Conservation (phyloP, 2,329 filamentous ascomycete genomes). For the Monosporascus sp. region DNA sequence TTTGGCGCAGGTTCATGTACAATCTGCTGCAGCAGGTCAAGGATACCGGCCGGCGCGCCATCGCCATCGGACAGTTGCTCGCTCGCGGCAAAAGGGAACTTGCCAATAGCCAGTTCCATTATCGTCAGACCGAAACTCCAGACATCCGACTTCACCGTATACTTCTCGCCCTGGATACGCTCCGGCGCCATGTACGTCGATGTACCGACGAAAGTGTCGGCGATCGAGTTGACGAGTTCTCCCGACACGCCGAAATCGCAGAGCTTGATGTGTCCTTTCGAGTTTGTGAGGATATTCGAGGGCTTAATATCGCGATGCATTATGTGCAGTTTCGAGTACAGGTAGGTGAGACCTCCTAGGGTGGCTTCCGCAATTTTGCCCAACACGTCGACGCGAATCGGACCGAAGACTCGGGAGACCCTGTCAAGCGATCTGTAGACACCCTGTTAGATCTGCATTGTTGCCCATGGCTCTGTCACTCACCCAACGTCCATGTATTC, state of each 20-base stretch:
- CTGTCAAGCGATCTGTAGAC: slow-evolving; percentile 74
- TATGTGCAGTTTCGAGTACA: slow-evolving; percentile 93
- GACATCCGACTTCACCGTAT: slow-evolving; percentile 97
- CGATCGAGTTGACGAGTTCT: slow-evolving; percentile 95
- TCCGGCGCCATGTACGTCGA: slow-evolving; percentile 99
- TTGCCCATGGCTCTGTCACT: slow-evolving; percentile 31
- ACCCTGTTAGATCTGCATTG: slow-evolving; percentile 17
- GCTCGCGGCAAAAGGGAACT: slow-evolving; percentile 85
- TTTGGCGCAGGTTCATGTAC: slow-evolving; percentile 92
- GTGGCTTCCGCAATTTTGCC: slow-evolving; percentile 98
- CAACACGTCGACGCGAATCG: slow-evolving; percentile 89
- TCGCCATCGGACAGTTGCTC: slow-evolving; percentile 68
- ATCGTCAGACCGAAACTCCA: slow-evolving; percentile 96
- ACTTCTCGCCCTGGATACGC: slow-evolving; percentile 92
- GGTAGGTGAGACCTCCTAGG: slow-evolving; percentile 86
- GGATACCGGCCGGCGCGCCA: slow-evolving; percentile 84
- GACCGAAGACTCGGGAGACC: slow-evolving; percentile 91
- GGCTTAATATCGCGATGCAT: slow-evolving; percentile 99
- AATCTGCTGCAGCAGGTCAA: slow-evolving; percentile 94
- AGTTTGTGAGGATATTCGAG: slow-evolving; percentile 96
- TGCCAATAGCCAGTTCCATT: slow-evolving; percentile 96
- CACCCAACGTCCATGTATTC: slow-evolving; percentile 99
- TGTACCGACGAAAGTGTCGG: slow-evolving; percentile 96
- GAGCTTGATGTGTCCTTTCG: slow-evolving; percentile 88
- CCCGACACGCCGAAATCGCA: slow-evolving; percentile 99